Percentiles rank a stretch among this genome's conserved stretches.
Evolutionary conservation across 768 basidiomycete genomes (phyloP).

Genomic region (Cystobasidium ongulense): DNA sequence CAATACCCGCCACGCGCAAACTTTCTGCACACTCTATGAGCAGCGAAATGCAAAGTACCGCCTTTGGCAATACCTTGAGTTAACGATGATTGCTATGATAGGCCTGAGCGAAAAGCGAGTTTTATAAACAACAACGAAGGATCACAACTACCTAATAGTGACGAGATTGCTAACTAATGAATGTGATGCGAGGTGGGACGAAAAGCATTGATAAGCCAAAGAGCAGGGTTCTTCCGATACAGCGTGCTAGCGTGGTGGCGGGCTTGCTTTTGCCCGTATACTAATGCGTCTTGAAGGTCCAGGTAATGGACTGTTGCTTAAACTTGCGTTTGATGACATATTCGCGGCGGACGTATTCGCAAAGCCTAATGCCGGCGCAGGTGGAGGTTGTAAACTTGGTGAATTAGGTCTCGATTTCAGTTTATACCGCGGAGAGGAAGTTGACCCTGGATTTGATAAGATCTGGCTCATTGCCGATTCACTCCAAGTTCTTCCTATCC

Average conservation of each 20-base stretch:
- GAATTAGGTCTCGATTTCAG: slow-evolving; percentile 20
- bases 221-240: neutral
- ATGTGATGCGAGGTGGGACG: too few species aligned
- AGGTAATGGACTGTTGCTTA: neutral
- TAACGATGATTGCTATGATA: too few species aligned
- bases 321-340: too few species aligned
- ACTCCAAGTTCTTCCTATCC: neutral
- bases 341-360: neutral
- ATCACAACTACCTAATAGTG: too few species aligned
- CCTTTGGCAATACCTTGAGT: too few species aligned
- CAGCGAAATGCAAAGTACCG: too few species aligned
- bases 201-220: too few species aligned
- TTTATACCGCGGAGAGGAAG: neutral
- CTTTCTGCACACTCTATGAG: too few species aligned
- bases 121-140: too few species aligned
- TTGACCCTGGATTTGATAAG: neutral
- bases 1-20: too few species aligned
- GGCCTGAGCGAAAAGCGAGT: too few species aligned
- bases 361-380: neutral
- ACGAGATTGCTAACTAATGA: too few species aligned
- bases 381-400: neutral
- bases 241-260: neutral
- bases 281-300: slow-evolving; percentile 12
- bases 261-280: slow-evolving; percentile 14
- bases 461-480: slow-evolving; percentile 8